Base-by-base conservation (phyloP, 805 yeast species). In the Lipomyces kockii region DNA sequence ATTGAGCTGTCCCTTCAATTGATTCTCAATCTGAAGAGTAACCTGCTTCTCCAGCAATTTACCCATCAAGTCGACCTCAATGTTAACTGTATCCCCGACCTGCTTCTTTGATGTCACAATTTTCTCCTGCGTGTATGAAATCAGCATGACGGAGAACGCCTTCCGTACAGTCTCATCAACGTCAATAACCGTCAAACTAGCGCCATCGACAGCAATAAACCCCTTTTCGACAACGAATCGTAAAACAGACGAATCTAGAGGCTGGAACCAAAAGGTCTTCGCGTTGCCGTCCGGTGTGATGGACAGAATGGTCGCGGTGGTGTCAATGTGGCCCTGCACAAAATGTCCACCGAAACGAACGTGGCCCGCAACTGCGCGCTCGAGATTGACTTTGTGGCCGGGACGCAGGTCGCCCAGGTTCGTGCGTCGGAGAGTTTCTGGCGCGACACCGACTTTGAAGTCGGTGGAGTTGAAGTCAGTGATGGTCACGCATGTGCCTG, bases 291-390 rank as follows among this genome's bases (percentile, higher is more conserved):
- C 98, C 1, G 84, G 79, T 9, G 71, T 78, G 34, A 79, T 82
- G 0, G 79, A 77, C 1, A 84, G 83, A 52, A 94, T 89, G 46
- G 77, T 78, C 1, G 97, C 97, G 46, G 89, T 83, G 0, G 97
- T 91, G 77, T 95, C 99, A 35, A 95, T 92, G 80, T 95, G 99
- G 5, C 99, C 99, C 73, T 95, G 99, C 2, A 95, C 99, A 71
- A 94, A 86, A 78, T 95, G 99, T 0, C 99, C 99, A 29, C 99
- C 99, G 74, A 93, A 86, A 70, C 99, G 83, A 6, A 87, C 91
- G 62, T 90, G 91, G 14, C 87, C 87, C 1, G 87, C 82, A 39
- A 95, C 92, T 0, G 99, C 99, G 67, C 99, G 83, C 78, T 95
- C 99, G 69, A 94, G 81, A 76, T 95, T 94, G 25, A 95, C 97